Percentiles rank a stretch among this genome's conserved stretches.
These are phyloP conservation scores for Lophiotrema nucula DNA, from an alignment of 495 filamentous ascomycete species.

Conservation along the genomic window DNA sequence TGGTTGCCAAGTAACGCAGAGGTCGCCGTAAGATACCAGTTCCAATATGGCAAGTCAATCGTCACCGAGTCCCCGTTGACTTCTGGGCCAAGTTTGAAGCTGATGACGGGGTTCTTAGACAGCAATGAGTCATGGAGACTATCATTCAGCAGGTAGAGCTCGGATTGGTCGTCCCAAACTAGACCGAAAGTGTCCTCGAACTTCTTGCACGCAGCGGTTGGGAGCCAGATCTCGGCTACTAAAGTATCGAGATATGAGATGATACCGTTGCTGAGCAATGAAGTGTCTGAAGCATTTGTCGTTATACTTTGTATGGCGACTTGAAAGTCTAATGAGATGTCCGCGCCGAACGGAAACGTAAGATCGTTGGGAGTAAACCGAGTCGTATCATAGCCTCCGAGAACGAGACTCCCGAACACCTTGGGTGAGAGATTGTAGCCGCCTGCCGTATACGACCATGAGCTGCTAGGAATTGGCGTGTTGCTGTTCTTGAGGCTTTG, in stretches of 20 bases:
- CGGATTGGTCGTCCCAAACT: conserved; percentile 33
- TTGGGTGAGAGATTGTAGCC: conserved; percentile 32
- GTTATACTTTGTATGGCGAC: conserved; percentile 39
- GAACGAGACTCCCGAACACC: conserved; percentile 36
- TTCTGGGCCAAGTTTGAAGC: conserved; percentile 36
- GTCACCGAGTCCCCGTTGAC: conserved; percentile 25
- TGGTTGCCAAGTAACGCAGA: conserved; percentile 30
- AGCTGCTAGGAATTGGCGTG: conserved; percentile 37
- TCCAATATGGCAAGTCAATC: conserved; percentile 40
- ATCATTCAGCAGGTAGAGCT: conserved; percentile 40
- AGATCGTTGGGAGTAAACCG: conserved; percentile 34
- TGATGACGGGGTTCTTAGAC: conserved; percentile 34
- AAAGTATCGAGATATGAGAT: conserved; percentile 37
- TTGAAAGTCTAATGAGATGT: conserved; percentile 35
- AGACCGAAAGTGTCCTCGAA: conserved; percentile 42
- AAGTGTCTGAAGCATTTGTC: conserved; percentile 18
- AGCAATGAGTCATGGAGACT: conserved; percentile 34
- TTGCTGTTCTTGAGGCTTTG: conserved; percentile 33
- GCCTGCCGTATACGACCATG: conserved; percentile 43
- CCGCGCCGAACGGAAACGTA: conserved; percentile 31
- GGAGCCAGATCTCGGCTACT: conserved; percentile 41
- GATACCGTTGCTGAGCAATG: conserved; percentile 31
- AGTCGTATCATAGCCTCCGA: conserved; percentile 41
- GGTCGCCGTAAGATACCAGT: conserved; percentile 38
- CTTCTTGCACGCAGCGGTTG: conserved; percentile 32